A percentile compares a stretch with the other conserved stretches of the same genome.
phyloP scores from a whole-genome alignment of 2,329 filamentous ascomycete species.

The Plectosphaerella plurivora region DNA sequence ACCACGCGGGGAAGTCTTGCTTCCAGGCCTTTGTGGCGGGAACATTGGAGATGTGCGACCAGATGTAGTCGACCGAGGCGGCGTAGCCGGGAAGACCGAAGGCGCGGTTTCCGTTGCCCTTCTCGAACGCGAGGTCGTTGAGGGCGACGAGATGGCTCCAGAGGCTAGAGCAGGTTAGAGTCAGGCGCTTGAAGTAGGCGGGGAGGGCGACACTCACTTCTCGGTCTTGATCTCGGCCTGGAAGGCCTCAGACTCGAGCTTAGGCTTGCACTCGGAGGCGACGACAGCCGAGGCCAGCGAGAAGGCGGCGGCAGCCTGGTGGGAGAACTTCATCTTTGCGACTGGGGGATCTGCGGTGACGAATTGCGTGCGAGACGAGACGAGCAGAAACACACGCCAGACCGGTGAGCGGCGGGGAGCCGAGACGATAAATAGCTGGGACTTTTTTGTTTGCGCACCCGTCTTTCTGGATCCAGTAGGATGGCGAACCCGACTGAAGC shows the following conservation, averaged over 20 bases:
- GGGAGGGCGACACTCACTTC: slow-evolving; percentile 2
- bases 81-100: slow-evolving; percentile 45
- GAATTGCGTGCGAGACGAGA: background rate
- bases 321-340: slow-evolving; percentile 9
- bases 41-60: slow-evolving; percentile 36
- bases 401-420: background rate
- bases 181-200: background rate
- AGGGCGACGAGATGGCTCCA: slow-evolving; percentile 41
- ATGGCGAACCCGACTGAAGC: background rate
- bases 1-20: slow-evolving; percentile 39
- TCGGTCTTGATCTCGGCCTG: slow-evolving; percentile 12
- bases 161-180: slow-evolving; percentile 24
- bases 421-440: background rate
- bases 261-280: slow-evolving; percentile 10
- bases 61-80: slow-evolving; percentile 45
- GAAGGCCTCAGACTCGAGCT: slow-evolving; percentile 11
- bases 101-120: slow-evolving; percentile 45
- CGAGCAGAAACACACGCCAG: too few relatives aligned
- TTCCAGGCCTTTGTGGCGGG: slow-evolving; percentile 33
- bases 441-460: background rate
- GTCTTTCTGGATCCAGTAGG: background rate
- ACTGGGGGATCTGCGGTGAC: background rate
- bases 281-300: background rate
- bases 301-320: slow-evolving; percentile 4
- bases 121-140: slow-evolving; percentile 40